Evolutionary conservation across 305 asterid genomes (phyloP).

Genomic region (Coffea humblotiana): DNA sequence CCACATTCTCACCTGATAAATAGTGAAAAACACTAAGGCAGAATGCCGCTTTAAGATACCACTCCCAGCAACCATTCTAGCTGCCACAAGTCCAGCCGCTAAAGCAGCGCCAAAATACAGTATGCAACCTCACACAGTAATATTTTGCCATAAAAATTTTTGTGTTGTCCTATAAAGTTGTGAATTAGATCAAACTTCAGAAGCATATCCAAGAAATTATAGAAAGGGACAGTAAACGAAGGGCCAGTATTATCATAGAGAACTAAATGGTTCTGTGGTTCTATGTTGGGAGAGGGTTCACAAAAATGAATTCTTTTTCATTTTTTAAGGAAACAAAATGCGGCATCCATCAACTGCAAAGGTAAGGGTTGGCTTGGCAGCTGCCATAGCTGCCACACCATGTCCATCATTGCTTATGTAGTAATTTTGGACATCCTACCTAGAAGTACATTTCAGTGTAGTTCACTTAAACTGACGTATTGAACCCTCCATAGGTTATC

Average conservation of each 20-base stretch:
- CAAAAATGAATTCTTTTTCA: background rate
- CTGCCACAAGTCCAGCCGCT: slow-evolving; percentile 74
- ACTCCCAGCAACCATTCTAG: slow-evolving; percentile 50
- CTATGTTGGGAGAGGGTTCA: background rate
- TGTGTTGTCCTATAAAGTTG: slow-evolving; percentile 46
- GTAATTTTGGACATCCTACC: too few species aligned
- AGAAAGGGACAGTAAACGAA: background rate
- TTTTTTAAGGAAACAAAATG: background rate
- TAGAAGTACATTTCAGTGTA: too few species aligned
- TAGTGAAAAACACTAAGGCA: slow-evolving; percentile 12
- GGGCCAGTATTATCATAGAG: background rate
- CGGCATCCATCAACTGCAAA: background rate
- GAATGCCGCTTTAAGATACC: slow-evolving; percentile 44
- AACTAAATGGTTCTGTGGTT: background rate
- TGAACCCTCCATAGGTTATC: background rate
- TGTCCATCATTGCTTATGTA: background rate
- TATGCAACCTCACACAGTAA: slow-evolving; percentile 74
- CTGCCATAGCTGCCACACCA: background rate
- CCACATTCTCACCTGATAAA: slow-evolving; percentile 13
- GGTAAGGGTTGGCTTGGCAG: background rate
- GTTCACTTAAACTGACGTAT: background rate
- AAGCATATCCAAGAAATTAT: background rate
- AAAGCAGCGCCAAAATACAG: slow-evolving; percentile 69
- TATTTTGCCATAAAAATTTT: slow-evolving; percentile 79
- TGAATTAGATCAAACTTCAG: background rate